phyloP scores from a whole-genome alignment of 2,329 filamentous ascomycete species.

The Fusarium subtropicale region DNA sequence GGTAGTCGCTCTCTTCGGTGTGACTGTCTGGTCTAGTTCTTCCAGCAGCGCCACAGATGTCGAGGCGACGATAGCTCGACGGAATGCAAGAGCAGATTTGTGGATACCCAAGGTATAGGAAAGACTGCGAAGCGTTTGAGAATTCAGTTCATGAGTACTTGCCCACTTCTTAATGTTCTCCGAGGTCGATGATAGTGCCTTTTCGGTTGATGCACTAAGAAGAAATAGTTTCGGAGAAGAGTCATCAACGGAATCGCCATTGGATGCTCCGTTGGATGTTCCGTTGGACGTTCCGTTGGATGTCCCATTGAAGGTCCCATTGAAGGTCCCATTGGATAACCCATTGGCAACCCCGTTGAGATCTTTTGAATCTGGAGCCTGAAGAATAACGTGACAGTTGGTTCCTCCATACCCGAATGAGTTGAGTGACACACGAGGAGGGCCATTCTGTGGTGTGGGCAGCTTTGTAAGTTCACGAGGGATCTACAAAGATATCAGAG shows the following conservation, averaged over 20 bases:
- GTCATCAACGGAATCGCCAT: rapidly evolving
- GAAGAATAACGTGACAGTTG: slow-evolving; percentile 12
- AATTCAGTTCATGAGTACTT: neutral
- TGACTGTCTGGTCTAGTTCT: neutral
- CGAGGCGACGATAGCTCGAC: slow-evolving; percentile 1
- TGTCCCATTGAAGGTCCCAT: no score
- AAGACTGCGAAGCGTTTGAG: neutral
- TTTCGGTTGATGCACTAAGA: slow-evolving; percentile 8
- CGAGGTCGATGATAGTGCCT: neutral
- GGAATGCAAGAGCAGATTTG: slow-evolving; percentile 1
- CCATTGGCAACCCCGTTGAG: neutral
- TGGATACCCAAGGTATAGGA: neutral
- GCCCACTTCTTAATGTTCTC: slow-evolving; percentile 6
- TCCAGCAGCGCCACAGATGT: neutral
- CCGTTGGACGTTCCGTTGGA: rapidly evolving
- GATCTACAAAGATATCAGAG: neutral
- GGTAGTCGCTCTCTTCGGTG: neutral
- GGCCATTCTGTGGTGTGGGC: neutral
- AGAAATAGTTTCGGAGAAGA: neutral
- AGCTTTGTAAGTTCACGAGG: slow-evolving; percentile 2
- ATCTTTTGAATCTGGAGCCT: neutral
- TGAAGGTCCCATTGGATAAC: neutral
- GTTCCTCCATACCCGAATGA: slow-evolving; percentile 17
- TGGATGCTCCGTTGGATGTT: neutral
- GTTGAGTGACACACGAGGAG: slow-evolving; percentile 2